Evolutionary conservation across 1,284 basidiomycete species (phyloP), one percentile per base, ranked within the genome.

Genomic region (Fomitopsis schrenkii): DNA sequence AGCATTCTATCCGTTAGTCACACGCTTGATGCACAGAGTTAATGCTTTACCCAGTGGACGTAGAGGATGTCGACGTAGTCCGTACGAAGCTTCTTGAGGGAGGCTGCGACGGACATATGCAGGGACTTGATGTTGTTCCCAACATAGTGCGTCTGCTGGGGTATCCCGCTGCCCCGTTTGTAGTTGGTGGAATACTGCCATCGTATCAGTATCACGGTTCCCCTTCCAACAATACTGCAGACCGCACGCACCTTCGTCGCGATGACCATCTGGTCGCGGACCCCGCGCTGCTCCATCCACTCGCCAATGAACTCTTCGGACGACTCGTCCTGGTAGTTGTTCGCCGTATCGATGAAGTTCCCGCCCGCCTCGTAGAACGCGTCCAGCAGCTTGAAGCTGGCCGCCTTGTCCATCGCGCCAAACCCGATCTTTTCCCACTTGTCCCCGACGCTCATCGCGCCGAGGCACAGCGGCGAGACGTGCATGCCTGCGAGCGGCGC

Each of bases 371-470:
- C 52, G 35, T 54, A 54, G 52, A 54, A 54, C n/a, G 52, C 52
- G 35, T 54, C 52, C 12, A 54, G 52, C 35, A 54, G 35, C 35
- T 54, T 67, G 68, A 76, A 74, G 41, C 70, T 71, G 15, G 59
- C 19, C 60, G 72, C 70, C 65, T 75, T 73, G 63, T 69, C 60
- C 72, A 83, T 83, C 10, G 68, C 64, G 12, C 80, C 80, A 67
- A 77, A 68, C 2, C 72, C 72, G 17, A 68, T 70, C 35, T 57
- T 33, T 0, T 54, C 69, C 83, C 83, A 83, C 57, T 79, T 74
- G 63, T 83, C 75, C 62, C 73, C 83, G 57, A 86, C 77, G 69
- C 74, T 82, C 80, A 82, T 80, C 1, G 73, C 83, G 12, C 85
- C 85, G n/a, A 83, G 72, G 58, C 72, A 74, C 14, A 83, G 69